These are phyloP conservation scores for Omphalotus guepiniiformis DNA, from an alignment of 768 basidiomycete genomes.

Conservation along the genomic window DNA sequence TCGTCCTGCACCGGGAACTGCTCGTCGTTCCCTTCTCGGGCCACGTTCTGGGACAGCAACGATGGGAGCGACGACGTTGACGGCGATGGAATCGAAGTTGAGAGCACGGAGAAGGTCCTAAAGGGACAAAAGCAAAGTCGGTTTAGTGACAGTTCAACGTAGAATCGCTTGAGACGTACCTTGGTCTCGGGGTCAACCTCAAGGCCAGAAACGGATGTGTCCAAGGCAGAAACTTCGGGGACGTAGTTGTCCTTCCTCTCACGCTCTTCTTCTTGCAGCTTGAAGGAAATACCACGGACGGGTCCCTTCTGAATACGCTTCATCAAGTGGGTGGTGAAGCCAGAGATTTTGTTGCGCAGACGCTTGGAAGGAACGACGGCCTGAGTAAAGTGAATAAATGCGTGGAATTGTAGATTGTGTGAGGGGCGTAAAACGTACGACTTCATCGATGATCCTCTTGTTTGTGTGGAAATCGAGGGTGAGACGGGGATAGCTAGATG, in stretches of 20 bases:
- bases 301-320: slow-evolving; percentile 98
- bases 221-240: slow-evolving; percentile 95
- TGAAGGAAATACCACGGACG: slow-evolving; percentile 99
- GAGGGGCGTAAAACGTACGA: slow-evolving; percentile 49
- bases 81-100: slow-evolving; percentile 91
- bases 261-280: slow-evolving; percentile 98
- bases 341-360: slow-evolving; percentile 98
- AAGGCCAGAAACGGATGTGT: slow-evolving; percentile 66
- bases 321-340: slow-evolving; percentile 99
- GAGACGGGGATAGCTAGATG: slow-evolving; percentile 88
- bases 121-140: neutral
- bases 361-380: slow-evolving; percentile 97
- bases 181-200: slow-evolving; percentile 94
- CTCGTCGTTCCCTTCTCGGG: slow-evolving; percentile 70
- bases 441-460: slow-evolving; percentile 98
- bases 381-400: slow-evolving; percentile 30
- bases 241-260: slow-evolving; percentile 99
- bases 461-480: slow-evolving; percentile 99
- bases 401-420: neutral
- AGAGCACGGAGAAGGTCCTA: slow-evolving; percentile 86
- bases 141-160: neutral
- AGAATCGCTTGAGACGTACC: slow-evolving; percentile 42
- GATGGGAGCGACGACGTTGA: slow-evolving; percentile 64
- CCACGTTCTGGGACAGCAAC: slow-evolving; percentile 65
- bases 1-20: slow-evolving; percentile 71